These are phyloP conservation scores for Plenodomus biglobosus DNA, from an alignment of 2,329 filamentous ascomycete genomes.

Conservation along the genomic window DNA sequence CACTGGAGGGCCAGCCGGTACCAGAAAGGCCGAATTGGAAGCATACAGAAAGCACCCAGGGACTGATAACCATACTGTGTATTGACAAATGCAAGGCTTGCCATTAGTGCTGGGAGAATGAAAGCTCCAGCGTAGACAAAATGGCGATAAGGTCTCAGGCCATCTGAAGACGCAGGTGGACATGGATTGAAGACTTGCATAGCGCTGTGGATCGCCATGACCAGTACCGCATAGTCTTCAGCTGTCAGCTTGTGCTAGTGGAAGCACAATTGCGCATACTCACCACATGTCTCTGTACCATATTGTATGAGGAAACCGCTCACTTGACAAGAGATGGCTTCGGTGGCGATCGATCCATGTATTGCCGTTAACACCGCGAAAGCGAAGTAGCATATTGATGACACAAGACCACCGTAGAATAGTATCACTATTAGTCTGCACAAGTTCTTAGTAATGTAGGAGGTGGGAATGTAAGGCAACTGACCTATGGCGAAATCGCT, in stretches of 20 bases:
- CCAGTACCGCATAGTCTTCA: conserved; percentile 67
- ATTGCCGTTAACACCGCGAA: conserved; percentile 63
- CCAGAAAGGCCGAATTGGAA: conserved; percentile 69
- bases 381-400: conserved; percentile 68
- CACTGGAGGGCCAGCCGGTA: conserved; percentile 68
- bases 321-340: conserved; percentile 64
- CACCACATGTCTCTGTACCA: conserved; percentile 66
- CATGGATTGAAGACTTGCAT: conserved; percentile 68
- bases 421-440: conserved; percentile 71
- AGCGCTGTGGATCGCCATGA: conserved; percentile 73
- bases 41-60: conserved; percentile 68
- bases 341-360: conserved; percentile 53
- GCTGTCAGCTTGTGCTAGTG: background rate
- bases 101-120: conserved; percentile 60
- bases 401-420: conserved; percentile 71
- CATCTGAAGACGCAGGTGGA: conserved; percentile 54
- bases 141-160: conserved; percentile 68
- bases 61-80: conserved; percentile 59
- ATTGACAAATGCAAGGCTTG: conserved; percentile 65
- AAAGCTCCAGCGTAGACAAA: conserved; percentile 61
- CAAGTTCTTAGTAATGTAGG: background rate
- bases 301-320: conserved; percentile 68
- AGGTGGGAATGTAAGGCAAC: conserved; percentile 21
- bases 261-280: conserved; percentile 14
- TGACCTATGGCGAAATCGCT: conserved; percentile 73